Evolutionary conservation across 2,329 filamentous ascomycete genomes (phyloP), one percentile per base, ranked within the genome.

Genomic region (Boeremia exigua): DNA sequence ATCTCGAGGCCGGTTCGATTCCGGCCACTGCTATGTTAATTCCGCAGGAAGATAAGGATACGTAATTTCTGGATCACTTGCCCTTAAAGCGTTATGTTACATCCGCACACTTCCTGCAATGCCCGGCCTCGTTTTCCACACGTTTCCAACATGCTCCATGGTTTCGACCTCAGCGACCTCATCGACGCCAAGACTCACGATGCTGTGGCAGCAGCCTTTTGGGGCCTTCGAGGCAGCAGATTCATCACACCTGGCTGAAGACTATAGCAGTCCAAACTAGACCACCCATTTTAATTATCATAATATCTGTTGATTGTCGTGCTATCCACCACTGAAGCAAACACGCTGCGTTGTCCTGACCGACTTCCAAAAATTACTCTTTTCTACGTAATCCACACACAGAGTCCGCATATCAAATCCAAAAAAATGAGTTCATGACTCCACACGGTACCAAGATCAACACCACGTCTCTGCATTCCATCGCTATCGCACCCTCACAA

Each of bases 21-120:
- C 73, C 73, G 72, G 65, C 67, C 67, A 59, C 66, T 47, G 58
- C 56, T 59, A 54, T 65, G n/a, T 69, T 11, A 30, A 29, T 47
- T 73, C 72, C 72, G 72, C 71, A 70, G 71, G 67, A 58, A 67
- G 66, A 69, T 71, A 67, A 68, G 42, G 65, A 50, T 75, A 76
- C 73, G 73, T 76, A 76, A 76, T 75, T 55, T 51, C 65, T 63
- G 61, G 59, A 69, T 68, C 65, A 62, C 48, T 67, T 59, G 46
- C 57, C 63, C 60, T 25, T 43, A 53, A 59, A 40, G 37, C 55
- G 44, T 62, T 23, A 48, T 15, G 33, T 19, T 32, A 17, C 45
- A 52, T 44, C 54, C 43, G 48, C 11, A 52, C 19, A 4, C 40
- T 58, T 56, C 62, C 66, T 64, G 23, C 32, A 60, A 58, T 64